Conservation (phyloP, 164 flowering plant genomes). For the Vitis riparia region DNA sequence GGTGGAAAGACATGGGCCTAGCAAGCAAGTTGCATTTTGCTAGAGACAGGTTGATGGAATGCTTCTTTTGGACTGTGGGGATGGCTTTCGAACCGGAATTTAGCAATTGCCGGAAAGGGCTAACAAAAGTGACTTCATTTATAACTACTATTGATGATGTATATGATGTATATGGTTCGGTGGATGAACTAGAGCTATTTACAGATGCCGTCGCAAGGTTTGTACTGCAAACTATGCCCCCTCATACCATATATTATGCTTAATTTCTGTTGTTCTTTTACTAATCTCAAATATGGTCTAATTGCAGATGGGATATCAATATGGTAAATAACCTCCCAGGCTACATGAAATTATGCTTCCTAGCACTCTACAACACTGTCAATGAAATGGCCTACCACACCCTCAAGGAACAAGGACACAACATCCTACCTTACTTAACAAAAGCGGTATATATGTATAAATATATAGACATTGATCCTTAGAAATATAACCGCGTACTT, state of each 20-base stretch:
- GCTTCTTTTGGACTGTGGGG: conserved; percentile 37
- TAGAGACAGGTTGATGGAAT: conserved; percentile 44
- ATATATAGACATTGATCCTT: too few species aligned
- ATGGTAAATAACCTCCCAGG: conserved; percentile 35
- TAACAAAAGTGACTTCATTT: conserved; percentile 25
- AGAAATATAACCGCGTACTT: not conserved
- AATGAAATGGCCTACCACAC: conserved; percentile 38
- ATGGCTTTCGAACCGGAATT: conserved; percentile 30
- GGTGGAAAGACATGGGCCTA: conserved; percentile 39
- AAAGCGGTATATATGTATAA: conserved; percentile 21
- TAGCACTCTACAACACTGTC: conserved; percentile 40
- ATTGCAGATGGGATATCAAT: conserved; percentile 45
- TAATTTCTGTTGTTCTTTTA: not conserved
- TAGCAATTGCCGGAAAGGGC: conserved; percentile 18
- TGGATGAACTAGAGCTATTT: conserved; percentile 42
- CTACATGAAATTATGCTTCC: conserved; percentile 43
- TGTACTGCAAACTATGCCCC: not conserved
- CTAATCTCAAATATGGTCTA: conserved; percentile 26
- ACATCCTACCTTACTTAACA: conserved; percentile 16
- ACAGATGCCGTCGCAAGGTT: conserved; percentile 42
- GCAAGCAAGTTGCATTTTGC: conserved; percentile 31
- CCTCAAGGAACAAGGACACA: conserved; percentile 24
- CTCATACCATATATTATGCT: too few species aligned
- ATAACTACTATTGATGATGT: conserved; percentile 42
- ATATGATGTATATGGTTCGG: conserved; percentile 44